Evolutionary conservation across 345 rosid species (phyloP), one percentile per base, ranked within the genome.

Genomic region (Schrenkiella parvula): DNA sequence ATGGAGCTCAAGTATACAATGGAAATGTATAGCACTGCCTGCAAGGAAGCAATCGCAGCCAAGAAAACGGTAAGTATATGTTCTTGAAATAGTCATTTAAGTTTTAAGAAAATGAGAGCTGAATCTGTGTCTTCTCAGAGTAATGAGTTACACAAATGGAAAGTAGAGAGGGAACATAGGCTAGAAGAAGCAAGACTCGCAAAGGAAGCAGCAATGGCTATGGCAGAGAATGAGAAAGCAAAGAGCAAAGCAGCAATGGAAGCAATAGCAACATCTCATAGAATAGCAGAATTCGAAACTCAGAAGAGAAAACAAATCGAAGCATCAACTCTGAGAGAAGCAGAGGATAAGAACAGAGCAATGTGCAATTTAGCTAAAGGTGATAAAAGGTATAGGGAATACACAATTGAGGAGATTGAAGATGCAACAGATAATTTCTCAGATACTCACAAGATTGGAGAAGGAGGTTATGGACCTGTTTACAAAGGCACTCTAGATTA

Each of bases 401-500:
- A 84, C 80, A 42, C 80, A 4, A 74, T 79, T 5, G 82, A 79
- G 63, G 87, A 84, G 80, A 84, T 84, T 35, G 85, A 81, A 70
- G 68, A 29, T 13, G 85, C 83, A 66, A 81, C 74, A 38, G 17
- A 68, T 31, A 3, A 61, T 18, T 75, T 75, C 52, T 68, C 79
- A 12, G 12, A 8, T 15, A 38, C 14, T 52, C 32, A 9, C 18
- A 75, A 75, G 62, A 69, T 75, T 51, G 79, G 79, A 59, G 79
- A 68, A 52, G 74, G 70, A 1, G 70, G 64, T 75, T 81, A 83
- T 19, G 81, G 83, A 21, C 83, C 87, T 32, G 87, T 81, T 26
- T 83, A 52, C 39, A 79, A 64, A 34, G 57, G 77, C 3, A 58
- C 52, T 26, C 59, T 84, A 59, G 80, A 84, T 69, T 82, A 81